Percentiles rank a stretch among this genome's conserved stretches.
Conservation (phyloP, 2,329 filamentous ascomycete genomes). For the Colletotrichum liriopes region DNA sequence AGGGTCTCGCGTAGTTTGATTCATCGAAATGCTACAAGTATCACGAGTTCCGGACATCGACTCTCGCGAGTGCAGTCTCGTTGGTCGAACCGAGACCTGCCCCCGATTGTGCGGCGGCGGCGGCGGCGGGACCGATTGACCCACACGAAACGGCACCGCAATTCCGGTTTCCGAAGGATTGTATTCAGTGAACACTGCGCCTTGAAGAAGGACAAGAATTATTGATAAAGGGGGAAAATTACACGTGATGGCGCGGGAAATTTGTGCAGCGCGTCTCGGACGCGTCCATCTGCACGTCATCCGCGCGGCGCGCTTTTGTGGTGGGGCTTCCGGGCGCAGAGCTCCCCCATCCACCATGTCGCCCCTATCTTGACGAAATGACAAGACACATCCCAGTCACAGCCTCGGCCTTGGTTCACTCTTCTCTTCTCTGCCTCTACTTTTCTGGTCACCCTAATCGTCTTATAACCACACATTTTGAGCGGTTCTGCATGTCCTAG, state of each 20-base stretch:
- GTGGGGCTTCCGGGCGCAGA: background rate
- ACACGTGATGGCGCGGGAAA: constrained; percentile 17
- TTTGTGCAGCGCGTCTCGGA: background rate
- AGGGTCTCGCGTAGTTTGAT: constrained; percentile 11
- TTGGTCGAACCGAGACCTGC: background rate
- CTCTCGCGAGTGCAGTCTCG: background rate
- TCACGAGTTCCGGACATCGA: background rate
- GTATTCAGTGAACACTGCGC: background rate
- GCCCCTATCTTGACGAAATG: background rate
- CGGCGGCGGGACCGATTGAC: background rate
- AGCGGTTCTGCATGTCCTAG: too few relatives aligned
- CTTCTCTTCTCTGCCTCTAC: background rate
- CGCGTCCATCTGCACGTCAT: constrained; percentile 13
- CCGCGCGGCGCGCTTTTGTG: constrained; percentile 1
- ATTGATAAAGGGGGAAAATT: too few relatives aligned
- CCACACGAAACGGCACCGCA: background rate
- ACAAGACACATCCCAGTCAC: constrained; percentile 1
- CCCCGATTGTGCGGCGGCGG: background rate
- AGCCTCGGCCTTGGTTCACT: background rate
- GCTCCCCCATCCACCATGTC: background rate
- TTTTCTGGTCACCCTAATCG: background rate
- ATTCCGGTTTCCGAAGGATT: background rate
- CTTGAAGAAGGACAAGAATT: too few relatives aligned
- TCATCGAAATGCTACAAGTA: background rate
- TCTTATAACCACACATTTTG: background rate